Conservation (phyloP, 805 yeast species). For the Blastobotrys terrestris region DNA sequence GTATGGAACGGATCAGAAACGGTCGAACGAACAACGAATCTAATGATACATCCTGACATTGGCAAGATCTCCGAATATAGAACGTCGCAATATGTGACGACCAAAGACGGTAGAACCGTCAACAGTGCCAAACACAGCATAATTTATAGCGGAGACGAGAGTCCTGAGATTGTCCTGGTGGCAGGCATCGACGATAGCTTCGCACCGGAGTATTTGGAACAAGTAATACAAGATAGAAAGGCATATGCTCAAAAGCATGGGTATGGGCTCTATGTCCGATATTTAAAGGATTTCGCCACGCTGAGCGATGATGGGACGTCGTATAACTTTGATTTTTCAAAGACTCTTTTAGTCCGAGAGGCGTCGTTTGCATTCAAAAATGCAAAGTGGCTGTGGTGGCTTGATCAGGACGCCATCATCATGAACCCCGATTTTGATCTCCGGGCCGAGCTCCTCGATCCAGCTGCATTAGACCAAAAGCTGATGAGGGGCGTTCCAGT, state of each 20-base stretch:
- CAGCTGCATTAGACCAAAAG: slow-evolving; percentile 53
- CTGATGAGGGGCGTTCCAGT: slow-evolving; percentile 68
- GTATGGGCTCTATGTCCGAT: slow-evolving; percentile 78
- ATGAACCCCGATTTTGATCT: slow-evolving; percentile 64
- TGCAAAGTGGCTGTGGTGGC: slow-evolving; percentile 83
- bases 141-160: slow-evolving; percentile 13
- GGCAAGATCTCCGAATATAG: slow-evolving; percentile 21
- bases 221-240: slow-evolving; percentile 77
- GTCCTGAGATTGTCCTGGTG: slow-evolving; percentile 52
- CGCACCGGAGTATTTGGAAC: slow-evolving; percentile 49
- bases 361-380: slow-evolving; percentile 90
- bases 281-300: slow-evolving; percentile 67
- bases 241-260: slow-evolving; percentile 79
- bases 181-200: slow-evolving; percentile 70
- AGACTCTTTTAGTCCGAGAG: slow-evolving; percentile 61
- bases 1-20: slow-evolving; percentile 15
- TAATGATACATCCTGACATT: slow-evolving; percentile 24
- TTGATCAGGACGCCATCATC: slow-evolving; percentile 68
- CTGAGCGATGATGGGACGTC: slow-evolving; percentile 60
- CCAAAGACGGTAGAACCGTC: slow-evolving; percentile 21
- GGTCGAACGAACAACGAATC: slow-evolving; percentile 9
- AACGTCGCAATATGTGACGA: slow-evolving; percentile 22
- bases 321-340: slow-evolving; percentile 59
- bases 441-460: slow-evolving; percentile 51
- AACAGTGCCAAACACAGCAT: slow-evolving; percentile 18